Base-by-base conservation (phyloP, 2,329 filamentous ascomycete species). In the Ceratocystis colombiana region DNA sequence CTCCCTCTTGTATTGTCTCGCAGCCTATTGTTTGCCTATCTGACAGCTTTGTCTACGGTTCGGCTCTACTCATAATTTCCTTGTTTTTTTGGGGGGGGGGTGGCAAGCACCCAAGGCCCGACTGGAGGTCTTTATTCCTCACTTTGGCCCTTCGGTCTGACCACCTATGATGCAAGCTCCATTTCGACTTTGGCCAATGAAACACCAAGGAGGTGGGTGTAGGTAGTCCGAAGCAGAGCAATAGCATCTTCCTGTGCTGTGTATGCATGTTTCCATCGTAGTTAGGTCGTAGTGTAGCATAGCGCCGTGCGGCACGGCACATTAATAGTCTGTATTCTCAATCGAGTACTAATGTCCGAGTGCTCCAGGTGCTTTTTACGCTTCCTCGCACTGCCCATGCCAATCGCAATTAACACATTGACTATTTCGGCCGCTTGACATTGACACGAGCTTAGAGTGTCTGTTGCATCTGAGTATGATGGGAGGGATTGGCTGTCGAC, bases 331-430 rank as follows among this genome's bases (percentile, higher is more conserved):
- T 12, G 7, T 57, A 12, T 59, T 1, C 53, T 59, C 53, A 59
- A 59, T 59, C n/a, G 6, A 33, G 53, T 33, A 20, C 53, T 33
- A 59, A 59, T 33, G 53, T 33, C 53, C 53, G 53, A 33, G 4
- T 59, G 10, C 53, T 59, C 53, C 7, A 28, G 8, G 10, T 3
- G 17, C 10, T 30, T 57, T n/a, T 30, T 30, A 30, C 28, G 25
- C 25, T 30, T 59, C 25, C 25, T n/a, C 15, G 28, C 53, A 37
- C 33, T 59, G 10, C 25, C 53, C 28, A 59, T 33, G 53, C n/a
- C 53, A 59, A 59, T 59, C 53, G n/a, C 53, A 59, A 33, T 59
- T 59, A 59, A 12, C 25, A 59, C 53, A 55, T 5, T 15, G 20
- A 55, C 22, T 37, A 55, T 25, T 25, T 15, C 15, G 45, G 45